Evolutionary conservation across 345 rosid species (phyloP), one percentile per base, ranked within the genome.

Genomic region (Euphorbia peplus): DNA sequence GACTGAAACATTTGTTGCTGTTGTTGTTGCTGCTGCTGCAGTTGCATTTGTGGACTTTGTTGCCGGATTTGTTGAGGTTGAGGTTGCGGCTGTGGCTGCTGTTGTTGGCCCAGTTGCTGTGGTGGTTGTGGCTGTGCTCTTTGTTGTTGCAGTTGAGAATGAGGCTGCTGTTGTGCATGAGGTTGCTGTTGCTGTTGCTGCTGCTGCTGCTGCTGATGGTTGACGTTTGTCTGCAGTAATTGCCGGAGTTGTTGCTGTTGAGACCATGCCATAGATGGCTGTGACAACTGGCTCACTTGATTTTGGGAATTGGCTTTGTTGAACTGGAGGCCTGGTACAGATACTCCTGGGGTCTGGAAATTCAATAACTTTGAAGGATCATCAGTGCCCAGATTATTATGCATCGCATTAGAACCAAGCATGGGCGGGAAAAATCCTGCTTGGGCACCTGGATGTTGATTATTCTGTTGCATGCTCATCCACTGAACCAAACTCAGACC

Each of bases 391-490:
- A 89, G 78, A 65, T 78, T 87, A 82, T 76, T 85, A 44, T 85
- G 92, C 77, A 89, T 24, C 35, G 82, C 83, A 66, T 76, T 76
- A 37, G 87, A 76, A 26, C 89, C 78, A 70, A 80, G 75, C 78
- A 77, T 73, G 5, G 95, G 73, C 5, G 92, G 93, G 67, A 88
- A 75, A 69, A 74, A 72, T 76, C 91, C 90, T 19, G 85, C 70
- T 64, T 86, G 93, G 71, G 89, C 75, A 66, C 82, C 80, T 69
- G 85, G 83, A 66, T 86, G 81, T 76, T 84, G 95, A 81, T 87
- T 85, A 69, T 80, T 89, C 74, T 91, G 98, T 71, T 93, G 98
- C 98, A 93, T 91, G 79, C 88, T 91, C 98, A 93, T 93, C 98
- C 98, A 93, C 77, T 91, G 98, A 68, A 88, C 95, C 56, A 93